These are phyloP conservation scores for Morella rubra DNA, from an alignment of 306 rosid species.

Conservation along the genomic window DNA sequence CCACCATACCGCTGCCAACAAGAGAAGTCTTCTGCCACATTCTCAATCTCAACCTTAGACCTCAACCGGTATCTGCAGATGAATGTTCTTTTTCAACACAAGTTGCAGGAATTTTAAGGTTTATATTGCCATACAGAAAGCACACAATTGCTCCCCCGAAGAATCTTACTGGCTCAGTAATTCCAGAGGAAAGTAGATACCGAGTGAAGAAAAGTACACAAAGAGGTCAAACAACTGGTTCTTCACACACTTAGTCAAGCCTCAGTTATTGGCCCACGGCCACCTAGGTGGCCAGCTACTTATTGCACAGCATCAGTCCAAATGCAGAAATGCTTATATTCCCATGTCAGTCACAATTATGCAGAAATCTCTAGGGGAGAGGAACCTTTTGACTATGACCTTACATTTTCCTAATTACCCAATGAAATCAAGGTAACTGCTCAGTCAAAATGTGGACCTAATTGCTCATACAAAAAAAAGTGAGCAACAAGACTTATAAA, in stretches of 20 bases:
- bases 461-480: neutral
- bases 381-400: neutral
- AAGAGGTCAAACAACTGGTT: neutral
- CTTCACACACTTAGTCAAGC: neutral
- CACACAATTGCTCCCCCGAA: neutral
- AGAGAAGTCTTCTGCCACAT: conserved; percentile 56
- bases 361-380: neutral
- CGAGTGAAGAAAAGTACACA: neutral
- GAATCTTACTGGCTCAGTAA: neutral
- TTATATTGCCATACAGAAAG: neutral
- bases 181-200: neutral
- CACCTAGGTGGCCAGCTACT: neutral
- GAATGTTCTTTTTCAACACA: neutral
- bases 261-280: neutral
- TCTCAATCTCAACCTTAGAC: conserved; percentile 93
- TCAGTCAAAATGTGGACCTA: neutral
- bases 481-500: neutral
- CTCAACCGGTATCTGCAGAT: conserved; percentile 75
- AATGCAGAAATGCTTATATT: neutral
- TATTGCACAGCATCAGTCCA: neutral
- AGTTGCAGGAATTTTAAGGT: neutral
- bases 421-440: neutral
- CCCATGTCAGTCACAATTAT: neutral
- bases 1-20: conserved; percentile 90
- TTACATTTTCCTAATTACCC: neutral